Conservation (phyloP, 768 basidiomycete genomes). For the Phlebiopsis flavidoalba region DNA sequence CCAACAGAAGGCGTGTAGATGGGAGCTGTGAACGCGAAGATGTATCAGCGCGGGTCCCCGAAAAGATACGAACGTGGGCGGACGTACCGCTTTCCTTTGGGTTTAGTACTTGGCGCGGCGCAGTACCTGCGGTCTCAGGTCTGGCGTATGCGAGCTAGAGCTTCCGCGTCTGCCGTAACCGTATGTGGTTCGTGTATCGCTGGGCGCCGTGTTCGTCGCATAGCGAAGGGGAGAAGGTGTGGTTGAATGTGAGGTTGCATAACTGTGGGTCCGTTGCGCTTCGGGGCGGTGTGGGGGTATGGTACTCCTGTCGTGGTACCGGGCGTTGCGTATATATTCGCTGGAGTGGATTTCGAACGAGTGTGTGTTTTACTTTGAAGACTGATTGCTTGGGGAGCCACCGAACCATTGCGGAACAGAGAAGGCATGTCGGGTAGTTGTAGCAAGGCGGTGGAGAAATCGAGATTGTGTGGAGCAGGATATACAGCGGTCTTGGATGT, state of each 20-base stretch:
- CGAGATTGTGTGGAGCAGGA: slow-evolving; percentile 1
- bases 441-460: background rate
- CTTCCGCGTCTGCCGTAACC: slow-evolving; percentile 29
- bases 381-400: slow-evolving; percentile 23
- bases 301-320: slow-evolving; percentile 15
- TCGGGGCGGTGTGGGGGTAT: slow-evolving; percentile 20
- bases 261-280: slow-evolving; percentile 35
- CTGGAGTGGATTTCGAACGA: slow-evolving; percentile 35
- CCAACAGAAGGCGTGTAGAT: slow-evolving; percentile 20
- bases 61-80: slow-evolving; percentile 8
- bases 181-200: slow-evolving; percentile 18
- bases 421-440: slow-evolving; percentile 36
- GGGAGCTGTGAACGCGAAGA: slow-evolving; percentile 10
- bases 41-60: slow-evolving; percentile 15
- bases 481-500: background rate
- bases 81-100: slow-evolving; percentile 6
- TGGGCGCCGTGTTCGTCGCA: slow-evolving; percentile 19
- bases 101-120: slow-evolving; percentile 36
- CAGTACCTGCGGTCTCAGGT: slow-evolving; percentile 32
- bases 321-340: slow-evolving; percentile 21
- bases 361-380: slow-evolving; percentile 32
- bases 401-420: slow-evolving; percentile 46
- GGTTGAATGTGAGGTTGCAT: slow-evolving; percentile 29
- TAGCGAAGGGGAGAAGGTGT: slow-evolving; percentile 31
- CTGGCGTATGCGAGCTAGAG: slow-evolving; percentile 19